Evolutionary conservation across 2,329 filamentous ascomycete species (phyloP), one percentile per base, ranked within the genome.

Genomic region (Scolecobasidium constrictum): DNA sequence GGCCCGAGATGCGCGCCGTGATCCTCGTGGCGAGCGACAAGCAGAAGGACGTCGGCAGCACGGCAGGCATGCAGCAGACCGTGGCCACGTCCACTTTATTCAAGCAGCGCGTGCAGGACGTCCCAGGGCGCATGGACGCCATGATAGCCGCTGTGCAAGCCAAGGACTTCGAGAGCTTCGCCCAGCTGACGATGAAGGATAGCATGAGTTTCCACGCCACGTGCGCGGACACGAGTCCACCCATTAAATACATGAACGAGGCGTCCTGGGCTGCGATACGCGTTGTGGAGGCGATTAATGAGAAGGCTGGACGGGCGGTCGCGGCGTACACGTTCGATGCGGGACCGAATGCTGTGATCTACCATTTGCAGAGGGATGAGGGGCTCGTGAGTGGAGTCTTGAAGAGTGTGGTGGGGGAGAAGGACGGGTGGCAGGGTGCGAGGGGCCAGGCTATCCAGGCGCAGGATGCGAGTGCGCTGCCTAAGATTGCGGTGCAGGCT

Each of bases 211-310:
- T 98, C 78, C 92, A 98, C 63, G 86, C 92, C 28, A 86, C 82
- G 45, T 96, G 92, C 61, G 71, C 93, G 53, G 92, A 98, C 61
- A 96, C 92, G 2, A 87, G 86, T 66, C 92, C 93, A 35, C 92
- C 93, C 15, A 98, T 98, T 59, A 95, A 94, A 66, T 98, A 98
- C 71, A 81, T 98, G 73, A 98, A 95, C 65, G 92, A 98, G 59
- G 81, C 90, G 13, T 90, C 83, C 16, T 73, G 83, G 28, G 86
- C 90, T 1, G 87, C 90, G 4, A 86, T 98, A 47, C 75, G 86
- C 41, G 79, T 86, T 13, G 88, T 95, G 21, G 87, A 98, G 67
- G 75, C 80, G 52, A 85, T 96, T 66, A 98, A 98, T 58, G 72
- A 72, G 42, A 73, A 74, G 18, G 86, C 83, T 4, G 87, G 86